These are phyloP conservation scores for Lagenidium giganteum DNA, from an alignment of 352 stramenopile species.

Conservation along the genomic window DNA sequence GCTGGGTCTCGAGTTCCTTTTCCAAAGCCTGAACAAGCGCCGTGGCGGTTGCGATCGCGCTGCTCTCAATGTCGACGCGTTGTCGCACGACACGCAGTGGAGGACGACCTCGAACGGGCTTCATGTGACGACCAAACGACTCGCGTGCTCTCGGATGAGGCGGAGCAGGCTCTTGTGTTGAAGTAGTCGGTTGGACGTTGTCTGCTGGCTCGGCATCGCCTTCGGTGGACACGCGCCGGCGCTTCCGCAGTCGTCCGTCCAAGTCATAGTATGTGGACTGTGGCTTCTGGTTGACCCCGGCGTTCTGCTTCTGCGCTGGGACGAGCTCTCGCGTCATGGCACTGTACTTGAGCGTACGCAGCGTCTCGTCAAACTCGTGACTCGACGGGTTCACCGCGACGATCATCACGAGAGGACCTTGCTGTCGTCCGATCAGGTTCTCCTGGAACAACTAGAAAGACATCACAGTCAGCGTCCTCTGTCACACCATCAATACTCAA, in stretches of 20 bases:
- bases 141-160: slow-evolving; percentile 2
- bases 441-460: slow-evolving; percentile 91
- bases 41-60: slow-evolving; percentile 1
- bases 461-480: neutral
- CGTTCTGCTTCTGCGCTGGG: slow-evolving; percentile 31
- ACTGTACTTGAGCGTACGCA: slow-evolving; percentile 94
- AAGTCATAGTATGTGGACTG: slow-evolving; percentile 28
- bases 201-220: slow-evolving; percentile 1
- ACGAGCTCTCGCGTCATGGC: slow-evolving; percentile 89
- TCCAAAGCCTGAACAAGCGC: slow-evolving; percentile 10
- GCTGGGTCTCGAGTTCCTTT: slow-evolving; percentile 16
- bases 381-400: slow-evolving; percentile 93
- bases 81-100: slow-evolving; percentile 4
- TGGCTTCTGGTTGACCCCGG: slow-evolving; percentile 28
- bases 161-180: neutral
- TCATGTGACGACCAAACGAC: slow-evolving; percentile 19
- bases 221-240: slow-evolving; percentile 12
- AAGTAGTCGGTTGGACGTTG: slow-evolving; percentile 1
- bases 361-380: slow-evolving; percentile 95
- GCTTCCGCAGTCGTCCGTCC: slow-evolving; percentile 20
- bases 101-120: slow-evolving; percentile 6
- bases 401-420: slow-evolving; percentile 93
- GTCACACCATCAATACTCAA: neutral
- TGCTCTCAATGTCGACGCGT: neutral
- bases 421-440: slow-evolving; percentile 82